Evolutionary conservation across 2,329 filamentous ascomycete genomes (phyloP), one percentile per base, ranked within the genome.

Genomic region (Aspergillus pseudonomiae): DNA sequence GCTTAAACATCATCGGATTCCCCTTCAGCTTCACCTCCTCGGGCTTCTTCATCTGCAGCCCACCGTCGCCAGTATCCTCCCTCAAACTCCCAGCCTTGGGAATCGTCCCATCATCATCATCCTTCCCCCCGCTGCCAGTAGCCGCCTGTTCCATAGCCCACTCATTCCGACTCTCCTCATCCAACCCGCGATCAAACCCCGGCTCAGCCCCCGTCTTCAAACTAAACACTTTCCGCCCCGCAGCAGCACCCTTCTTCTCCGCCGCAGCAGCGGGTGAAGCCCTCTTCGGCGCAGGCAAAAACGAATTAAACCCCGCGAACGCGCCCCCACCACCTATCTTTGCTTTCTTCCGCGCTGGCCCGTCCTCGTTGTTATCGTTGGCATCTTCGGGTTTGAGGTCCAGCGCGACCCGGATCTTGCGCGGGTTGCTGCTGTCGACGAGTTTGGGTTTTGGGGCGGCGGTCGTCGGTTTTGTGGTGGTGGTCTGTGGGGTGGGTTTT

Each of bases 1-100:
- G 94, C 74, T 89, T 91, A 78, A 98, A 97, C 87, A 93, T 91
- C 77, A 94, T 87, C 14, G 93, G 88, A 70, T 94, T 95, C 24
- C 91, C 91, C 71, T 88, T 87, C 71, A 87, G 83, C 48, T 85
- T 84, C 26, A 75, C 68, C 43, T 78, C 73, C n/a, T 75, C 74
- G 6, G 65, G 65, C 36, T 69, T 65, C n/a, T 71, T 66, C 32
- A 72, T 57, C 48, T 57, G 62, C 56, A 65, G 50, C 28, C 57
- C 54, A 19, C 52, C 53, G 24, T 66, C 63, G 21, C 32, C 60
- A 24, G 41, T 21, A 43, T 58, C 64, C 36, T 24, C 66, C 55
- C 61, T 68, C 26, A 69, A 62, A 57, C 72, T 72, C 36, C 71
- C 71, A 9, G 73, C 65, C 43, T 71, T 67, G 9, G 73, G 70